A percentile compares a stretch with the other conserved stretches of the same genome.
Evolutionary conservation across 305 asterid genomes (phyloP).

Genomic region (Fraxinus greggii): DNA sequence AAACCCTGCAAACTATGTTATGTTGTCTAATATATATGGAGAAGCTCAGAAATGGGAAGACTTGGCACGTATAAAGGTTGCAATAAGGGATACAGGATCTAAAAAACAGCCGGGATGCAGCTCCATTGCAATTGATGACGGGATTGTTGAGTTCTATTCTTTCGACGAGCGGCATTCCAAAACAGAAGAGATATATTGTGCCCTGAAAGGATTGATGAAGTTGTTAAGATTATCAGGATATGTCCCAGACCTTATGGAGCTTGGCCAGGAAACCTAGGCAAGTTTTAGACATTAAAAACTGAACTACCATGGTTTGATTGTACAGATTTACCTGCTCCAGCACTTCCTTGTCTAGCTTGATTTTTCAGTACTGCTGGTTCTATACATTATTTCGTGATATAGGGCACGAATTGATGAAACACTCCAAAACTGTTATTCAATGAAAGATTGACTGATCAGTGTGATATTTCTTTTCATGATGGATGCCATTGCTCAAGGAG

Average conservation of each 20-base stretch:
- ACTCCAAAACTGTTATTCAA: too few relatives aligned
- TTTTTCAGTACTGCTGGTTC: too few relatives aligned
- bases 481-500: too few relatives aligned
- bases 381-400: too few relatives aligned
- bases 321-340: not conserved
- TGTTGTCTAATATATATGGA: constrained; percentile 72
- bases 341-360: not conserved
- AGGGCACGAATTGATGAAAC: too few relatives aligned
- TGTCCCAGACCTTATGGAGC: constrained; percentile 28
- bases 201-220: constrained; percentile 53
- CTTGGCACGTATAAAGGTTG: constrained; percentile 57
- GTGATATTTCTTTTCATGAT: too few relatives aligned
- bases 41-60: constrained; percentile 73
- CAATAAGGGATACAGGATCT: constrained; percentile 61
- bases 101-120: constrained; percentile 73
- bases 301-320: not conserved
- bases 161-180: constrained; percentile 64
- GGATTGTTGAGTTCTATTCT: constrained; percentile 56
- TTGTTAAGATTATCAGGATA: constrained; percentile 37
- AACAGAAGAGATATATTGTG: constrained; percentile 51
- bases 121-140: constrained; percentile 53
- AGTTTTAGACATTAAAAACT: not conserved
- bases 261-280: constrained; percentile 26
- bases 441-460: too few relatives aligned
- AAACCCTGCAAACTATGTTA: constrained; percentile 71